Percentiles rank a stretch among this genome's conserved stretches.
Evolutionary conservation across 345 rosid species (phyloP).

Genomic region (Carallia pectinifolia): DNA sequence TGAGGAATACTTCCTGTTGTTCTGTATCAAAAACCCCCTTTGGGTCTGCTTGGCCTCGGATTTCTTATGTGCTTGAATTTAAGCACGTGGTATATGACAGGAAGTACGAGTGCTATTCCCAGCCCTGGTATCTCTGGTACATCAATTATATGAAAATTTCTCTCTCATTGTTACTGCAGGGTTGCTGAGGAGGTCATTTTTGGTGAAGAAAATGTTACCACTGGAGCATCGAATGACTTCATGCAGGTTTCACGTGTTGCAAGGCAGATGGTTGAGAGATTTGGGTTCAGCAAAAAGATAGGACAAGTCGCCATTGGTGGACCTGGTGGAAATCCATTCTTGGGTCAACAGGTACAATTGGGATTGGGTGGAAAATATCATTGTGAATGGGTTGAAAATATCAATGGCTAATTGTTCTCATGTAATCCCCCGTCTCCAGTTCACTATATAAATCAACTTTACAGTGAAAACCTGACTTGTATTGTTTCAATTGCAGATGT

Average conservation of each 20-base stretch:
- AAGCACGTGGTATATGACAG: background rate
- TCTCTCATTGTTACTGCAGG: slow-evolving; percentile 31
- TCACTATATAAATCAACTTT: background rate
- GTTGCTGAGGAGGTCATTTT: slow-evolving; percentile 97
- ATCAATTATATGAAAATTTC: background rate
- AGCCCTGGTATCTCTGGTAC: background rate
- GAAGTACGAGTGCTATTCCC: background rate
- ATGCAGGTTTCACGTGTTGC: slow-evolving; percentile 99
- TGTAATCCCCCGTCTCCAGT: background rate
- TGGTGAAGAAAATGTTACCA: slow-evolving; percentile 87
- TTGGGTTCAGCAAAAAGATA: slow-evolving; percentile 95
- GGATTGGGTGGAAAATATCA: too few relatives aligned
- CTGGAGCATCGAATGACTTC: slow-evolving; percentile 98
- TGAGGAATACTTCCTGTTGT: too few relatives aligned
- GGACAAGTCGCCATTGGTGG: slow-evolving; percentile 96
- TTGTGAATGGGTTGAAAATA: too few relatives aligned
- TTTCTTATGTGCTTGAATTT: background rate
- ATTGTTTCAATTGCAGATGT: slow-evolving; percentile 52
- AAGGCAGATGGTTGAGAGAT: slow-evolving; percentile 99
- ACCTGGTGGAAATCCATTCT: slow-evolving; percentile 93
- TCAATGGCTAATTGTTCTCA: background rate
- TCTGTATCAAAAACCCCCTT: background rate
- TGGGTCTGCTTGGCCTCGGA: background rate
- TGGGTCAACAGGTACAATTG: slow-evolving; percentile 65
- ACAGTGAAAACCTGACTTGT: background rate